Evolutionary conservation across 2,329 filamentous ascomycete species (phyloP), one percentile per base, ranked within the genome.

Genomic region (Fusarium phyllophilum): DNA sequence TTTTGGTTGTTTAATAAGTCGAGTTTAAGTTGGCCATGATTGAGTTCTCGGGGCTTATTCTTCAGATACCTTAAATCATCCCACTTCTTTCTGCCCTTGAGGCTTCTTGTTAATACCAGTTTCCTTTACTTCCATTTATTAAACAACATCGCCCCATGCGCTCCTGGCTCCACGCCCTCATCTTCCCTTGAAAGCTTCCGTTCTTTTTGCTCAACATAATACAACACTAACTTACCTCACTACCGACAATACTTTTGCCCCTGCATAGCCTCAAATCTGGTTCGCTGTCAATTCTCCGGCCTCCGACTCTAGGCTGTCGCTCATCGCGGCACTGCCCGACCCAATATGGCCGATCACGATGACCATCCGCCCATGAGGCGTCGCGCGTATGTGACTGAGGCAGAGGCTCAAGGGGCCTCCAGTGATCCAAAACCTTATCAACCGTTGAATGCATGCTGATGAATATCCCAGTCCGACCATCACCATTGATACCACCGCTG

Each of bases 401-500:
- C 66, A 51, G 58, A 65, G 54, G 26, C 38, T 36, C 33, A 54
- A 59, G 45, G 60, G 66, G 73, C 73, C 67, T 76, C 68, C 64
- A 24, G 61, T 58, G 42, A 51, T 36, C 15, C 31, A 42, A 38
- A 54, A 36, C 64, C 63, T 74, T 55, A 67, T 71, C 57, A 67
- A 29, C 36, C 46, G 42, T 62, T 52, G 26, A 49, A 51, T 74
- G 46, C 74, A 51, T 74, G 49, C 76, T 78, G 34, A 77, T 63
- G 15, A 51, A 48, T 54, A 33, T 44, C 61, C 29, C 68, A 89
- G 87, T 46, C 87, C 87, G 41, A 88, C 87, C 60, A 89, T 89
- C 67, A 89, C 86, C 58, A 88, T 89, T 60, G 86, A 89, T 72
- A 88, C 87, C 18, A 85, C 86, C 14, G 85, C 83, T 66, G 80